These are phyloP conservation scores for Scytalidium sp. DNA, from an alignment of 2,329 filamentous ascomycete genomes.

Conservation along the genomic window DNA sequence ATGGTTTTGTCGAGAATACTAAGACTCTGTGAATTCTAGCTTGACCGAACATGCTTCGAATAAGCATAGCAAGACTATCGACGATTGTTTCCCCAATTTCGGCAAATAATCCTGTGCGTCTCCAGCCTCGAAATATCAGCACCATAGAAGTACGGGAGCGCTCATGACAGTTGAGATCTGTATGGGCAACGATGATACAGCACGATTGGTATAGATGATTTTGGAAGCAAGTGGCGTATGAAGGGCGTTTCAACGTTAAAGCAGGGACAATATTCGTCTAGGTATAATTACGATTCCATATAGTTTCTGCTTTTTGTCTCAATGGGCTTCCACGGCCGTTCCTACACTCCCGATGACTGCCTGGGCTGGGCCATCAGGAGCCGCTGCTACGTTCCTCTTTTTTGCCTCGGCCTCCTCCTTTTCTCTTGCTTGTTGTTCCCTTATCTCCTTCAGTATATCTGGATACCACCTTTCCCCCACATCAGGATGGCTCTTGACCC, in stretches of 20 bases:
- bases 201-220: not conserved
- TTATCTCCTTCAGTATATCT: slow-evolving; percentile 50
- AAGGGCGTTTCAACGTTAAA: slow-evolving; percentile 2
- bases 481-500: slow-evolving; percentile 83
- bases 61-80: slow-evolving; percentile 71
- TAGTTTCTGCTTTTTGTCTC: slow-evolving; percentile 6
- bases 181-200: too few species aligned
- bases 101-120: slow-evolving; percentile 4
- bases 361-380: slow-evolving; percentile 7
- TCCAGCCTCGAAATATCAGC: not conserved
- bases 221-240: slow-evolving; percentile 3
- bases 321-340: slow-evolving; percentile 38
- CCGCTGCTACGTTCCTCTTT: slow-evolving; percentile 11
- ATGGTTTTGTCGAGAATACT: not conserved
- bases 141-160: too few species aligned
- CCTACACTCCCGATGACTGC: slow-evolving; percentile 20
- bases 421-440: slow-evolving; percentile 52
- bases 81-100: slow-evolving; percentile 67
- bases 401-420: slow-evolving; percentile 27
- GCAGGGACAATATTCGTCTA: not conserved
- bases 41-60: slow-evolving; percentile 70
- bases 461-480: slow-evolving; percentile 81
- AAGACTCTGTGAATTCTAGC: slow-evolving; percentile 30
- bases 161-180: too few species aligned
- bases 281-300: not conserved